Evolutionary conservation across 2,329 filamentous ascomycete species (phyloP), one percentile per base, ranked within the genome.

Genomic region (Ophiocordyceps camponoti-floridani): DNA sequence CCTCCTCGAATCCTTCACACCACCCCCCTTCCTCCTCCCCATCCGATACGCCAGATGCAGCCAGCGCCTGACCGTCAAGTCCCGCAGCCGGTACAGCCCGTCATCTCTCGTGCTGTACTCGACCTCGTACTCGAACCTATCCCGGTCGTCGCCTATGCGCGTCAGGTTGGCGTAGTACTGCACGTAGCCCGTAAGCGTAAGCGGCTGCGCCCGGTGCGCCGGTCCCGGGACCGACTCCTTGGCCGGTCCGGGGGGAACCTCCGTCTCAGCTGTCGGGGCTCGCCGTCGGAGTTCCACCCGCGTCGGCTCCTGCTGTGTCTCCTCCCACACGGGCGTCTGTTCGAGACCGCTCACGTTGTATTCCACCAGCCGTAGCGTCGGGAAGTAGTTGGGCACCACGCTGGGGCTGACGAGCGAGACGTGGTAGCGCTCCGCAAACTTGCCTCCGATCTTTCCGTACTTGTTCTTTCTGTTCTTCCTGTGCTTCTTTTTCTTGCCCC

Each of bases 101-200:
- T 96, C 87, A 19, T 79, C 73, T 45, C 76, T 80, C 0, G 88
- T 96, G 58, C 79, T 79, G 59, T 98, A 98, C 59, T 94, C 86
- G 43, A 94, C 68, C 56, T 94, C 73, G 56, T 77, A 96, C 14
- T 68, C 58, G 59, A 95, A 86, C 31, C 74, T 63, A 40, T 67
- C 73, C 4, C 80, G 75, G 50, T 74, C 38, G 14, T 40, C 38
- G 13, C 12, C 93, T 62, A 94, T 80, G 47, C 76, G 66, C 0
- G 89, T 96, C n/a, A 98, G 66, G 59, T 98, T 98, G 48, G 89
- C 87, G 60, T 78, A 95, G 61, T 93, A 95, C 55, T 98, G 91
- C 4, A 78, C 86, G 60, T 86, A 95, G 5, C 84, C 78, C 3
- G 82, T 70, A 49, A 88, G 68, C 0, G 85, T 84, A 35, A 96